A percentile compares a stretch with the other conserved stretches of the same genome.
Evolutionary conservation across 768 basidiomycete genomes (phyloP).

Genomic region (Lyophyllum shimeji): DNA sequence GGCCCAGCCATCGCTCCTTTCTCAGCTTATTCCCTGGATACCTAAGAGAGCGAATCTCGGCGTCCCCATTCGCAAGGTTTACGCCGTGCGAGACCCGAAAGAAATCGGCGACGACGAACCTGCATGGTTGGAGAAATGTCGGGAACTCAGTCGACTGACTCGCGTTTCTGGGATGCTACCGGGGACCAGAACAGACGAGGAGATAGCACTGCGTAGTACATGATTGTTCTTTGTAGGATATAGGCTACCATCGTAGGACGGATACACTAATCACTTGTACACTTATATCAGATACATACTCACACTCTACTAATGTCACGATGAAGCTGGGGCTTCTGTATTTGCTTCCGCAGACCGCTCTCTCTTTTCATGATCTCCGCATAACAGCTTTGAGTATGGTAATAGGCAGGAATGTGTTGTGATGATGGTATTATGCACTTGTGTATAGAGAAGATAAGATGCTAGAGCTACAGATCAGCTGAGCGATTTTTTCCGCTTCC

Average conservation of each 20-base stretch:
- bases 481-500: conserved; percentile 56
- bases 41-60: conserved; percentile 35
- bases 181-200: conserved; percentile 47
- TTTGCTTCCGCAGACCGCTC: neutral
- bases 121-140: conserved; percentile 21
- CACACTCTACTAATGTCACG: neutral
- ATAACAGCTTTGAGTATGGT: neutral
- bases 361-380: neutral
- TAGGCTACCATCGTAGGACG: neutral
- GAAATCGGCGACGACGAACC: conserved; percentile 16
- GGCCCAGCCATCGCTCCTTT: conserved; percentile 35
- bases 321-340: neutral
- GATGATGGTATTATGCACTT: conserved; percentile 5
- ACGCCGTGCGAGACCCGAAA: conserved; percentile 31
- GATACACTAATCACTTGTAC: neutral
- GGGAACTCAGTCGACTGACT: conserved; percentile 25
- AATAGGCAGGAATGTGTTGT: neutral
- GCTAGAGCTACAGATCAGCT: conserved; percentile 20
- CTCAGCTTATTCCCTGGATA: conserved; percentile 34
- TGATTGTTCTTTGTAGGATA: neutral
- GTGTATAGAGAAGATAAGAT: neutral
- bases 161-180: conserved; percentile 29
- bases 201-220: conserved; percentile 26
- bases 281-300: neutral
- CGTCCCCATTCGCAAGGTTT: conserved; percentile 50